Evolutionary conservation across 495 filamentous ascomycete genomes (phyloP).

Genomic region (Usnea hakonensis): DNA sequence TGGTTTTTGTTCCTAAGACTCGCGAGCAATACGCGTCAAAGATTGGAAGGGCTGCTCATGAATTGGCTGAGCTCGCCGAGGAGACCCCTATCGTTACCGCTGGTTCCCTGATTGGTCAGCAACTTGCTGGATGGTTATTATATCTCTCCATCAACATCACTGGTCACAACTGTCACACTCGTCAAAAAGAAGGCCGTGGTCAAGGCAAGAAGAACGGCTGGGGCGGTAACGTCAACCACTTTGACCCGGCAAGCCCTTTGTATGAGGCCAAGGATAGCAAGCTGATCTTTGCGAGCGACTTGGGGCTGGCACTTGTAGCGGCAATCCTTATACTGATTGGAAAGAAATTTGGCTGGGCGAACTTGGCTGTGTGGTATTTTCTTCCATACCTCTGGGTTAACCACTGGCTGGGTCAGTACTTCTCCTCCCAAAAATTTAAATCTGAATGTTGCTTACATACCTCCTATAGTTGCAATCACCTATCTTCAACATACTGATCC

Average conservation of each 20-base stretch:
- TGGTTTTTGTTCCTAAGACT: constrained; percentile 92
- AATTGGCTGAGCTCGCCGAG: constrained; percentile 81
- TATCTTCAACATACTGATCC: constrained; percentile 57
- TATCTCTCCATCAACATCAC: constrained; percentile 81
- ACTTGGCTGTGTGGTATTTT: constrained; percentile 88
- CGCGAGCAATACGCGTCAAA: constrained; percentile 65
- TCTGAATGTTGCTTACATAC: constrained; percentile 26
- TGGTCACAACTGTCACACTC: constrained; percentile 86
- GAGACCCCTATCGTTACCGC: constrained; percentile 85
- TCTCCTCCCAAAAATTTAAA: not conserved
- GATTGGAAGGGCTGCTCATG: constrained; percentile 61
- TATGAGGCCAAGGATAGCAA: constrained; percentile 86
- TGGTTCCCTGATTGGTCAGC: constrained; percentile 65
- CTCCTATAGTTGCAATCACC: constrained; percentile 52
- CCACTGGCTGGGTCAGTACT: constrained; percentile 66
- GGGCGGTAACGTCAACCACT: constrained; percentile 84
- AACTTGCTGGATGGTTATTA: constrained; percentile 82
- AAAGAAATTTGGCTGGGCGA: constrained; percentile 71
- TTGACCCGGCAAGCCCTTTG: constrained; percentile 76
- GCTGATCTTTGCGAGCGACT: constrained; percentile 73
- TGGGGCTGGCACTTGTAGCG: constrained; percentile 59
- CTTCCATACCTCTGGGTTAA: constrained; percentile 96
- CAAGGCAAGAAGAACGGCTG: constrained; percentile 83
- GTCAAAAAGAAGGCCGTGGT: constrained; percentile 76
- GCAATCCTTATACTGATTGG: constrained; percentile 51